Percentiles rank a stretch among this genome's conserved stretches.
Conservation (phyloP, 306 rosid species). For the Fragaria iinumae region DNA sequence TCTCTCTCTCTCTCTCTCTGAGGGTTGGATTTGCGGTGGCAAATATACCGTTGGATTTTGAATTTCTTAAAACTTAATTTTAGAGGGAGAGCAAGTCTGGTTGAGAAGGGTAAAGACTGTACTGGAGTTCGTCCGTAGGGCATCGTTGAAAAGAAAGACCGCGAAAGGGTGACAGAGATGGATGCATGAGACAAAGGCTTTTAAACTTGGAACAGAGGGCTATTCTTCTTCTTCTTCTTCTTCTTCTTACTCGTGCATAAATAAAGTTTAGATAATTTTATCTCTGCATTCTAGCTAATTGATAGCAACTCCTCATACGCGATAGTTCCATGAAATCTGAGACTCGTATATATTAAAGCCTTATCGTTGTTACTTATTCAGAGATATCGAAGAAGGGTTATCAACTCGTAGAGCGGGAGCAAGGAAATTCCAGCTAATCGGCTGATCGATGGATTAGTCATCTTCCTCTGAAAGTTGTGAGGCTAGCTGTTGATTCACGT, state of each 20-base stretch:
- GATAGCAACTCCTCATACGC: conserved; percentile 34
- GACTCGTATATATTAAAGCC: neutral
- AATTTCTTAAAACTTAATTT: neutral
- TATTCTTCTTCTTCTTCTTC: conserved; percentile 16
- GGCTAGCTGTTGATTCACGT: neutral
- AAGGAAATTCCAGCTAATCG: neutral
- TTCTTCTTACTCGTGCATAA: conserved; percentile 5
- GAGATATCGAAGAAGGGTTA: neutral
- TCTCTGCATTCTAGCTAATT: conserved; percentile 15
- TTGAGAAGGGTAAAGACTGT: neutral
- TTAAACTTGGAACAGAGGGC: neutral
- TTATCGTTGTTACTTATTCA: neutral
- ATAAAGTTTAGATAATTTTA: conserved; percentile 5
- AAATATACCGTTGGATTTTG: neutral
- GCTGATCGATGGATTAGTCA: neutral
- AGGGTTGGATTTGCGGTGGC: conserved; percentile 1
- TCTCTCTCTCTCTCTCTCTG: conserved; percentile 34
- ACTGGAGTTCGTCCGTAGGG: neutral
- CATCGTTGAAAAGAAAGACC: conserved; percentile 25
- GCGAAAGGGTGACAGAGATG: conserved; percentile 49
- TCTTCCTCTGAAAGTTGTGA: neutral
- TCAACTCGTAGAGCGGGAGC: neutral
- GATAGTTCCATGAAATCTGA: neutral
- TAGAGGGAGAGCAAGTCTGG: neutral
- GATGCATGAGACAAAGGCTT: conserved; percentile 31